Conservation (phyloP, 306 rosid genomes). For the Parietaria judaica region DNA sequence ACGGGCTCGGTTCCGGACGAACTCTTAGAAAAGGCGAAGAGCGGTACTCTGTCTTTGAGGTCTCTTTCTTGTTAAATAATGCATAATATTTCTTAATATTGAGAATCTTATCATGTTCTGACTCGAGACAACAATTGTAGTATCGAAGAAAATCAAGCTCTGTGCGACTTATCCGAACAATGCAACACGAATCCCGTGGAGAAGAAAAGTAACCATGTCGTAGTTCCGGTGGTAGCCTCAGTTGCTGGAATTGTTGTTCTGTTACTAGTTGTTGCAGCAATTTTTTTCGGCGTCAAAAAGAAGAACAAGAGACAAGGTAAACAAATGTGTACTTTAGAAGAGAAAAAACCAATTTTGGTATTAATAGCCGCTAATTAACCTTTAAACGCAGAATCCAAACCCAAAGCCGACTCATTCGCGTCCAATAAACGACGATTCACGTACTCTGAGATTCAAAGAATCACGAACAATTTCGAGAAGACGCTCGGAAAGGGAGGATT, state of each 20-base stretch:
- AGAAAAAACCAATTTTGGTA: neutral
- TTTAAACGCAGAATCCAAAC: neutral
- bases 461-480: constrained; percentile 38
- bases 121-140: constrained; percentile 19
- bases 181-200: constrained; percentile 19
- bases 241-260: constrained; percentile 34
- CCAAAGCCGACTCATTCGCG: constrained; percentile 13
- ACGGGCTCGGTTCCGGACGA: constrained; percentile 28
- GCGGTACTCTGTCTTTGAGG: constrained; percentile 33
- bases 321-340: no score
- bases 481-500: constrained; percentile 44
- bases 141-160: constrained; percentile 31
- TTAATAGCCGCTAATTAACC: neutral
- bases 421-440: constrained; percentile 25
- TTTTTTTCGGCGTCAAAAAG: constrained; percentile 18
- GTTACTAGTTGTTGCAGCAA: constrained; percentile 12
- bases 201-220: constrained; percentile 9
- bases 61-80: constrained; percentile 8
- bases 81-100: neutral
- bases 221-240: constrained; percentile 40
- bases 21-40: constrained; percentile 21
- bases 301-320: constrained; percentile 15
- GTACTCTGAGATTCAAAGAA: constrained; percentile 22
- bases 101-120: neutral
- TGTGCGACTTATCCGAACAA: constrained; percentile 27